A percentile compares a stretch with the other conserved stretches of the same genome.
Evolutionary conservation across 1,284 basidiomycete species (phyloP).

Genomic region (Puccinia novopanici): DNA sequence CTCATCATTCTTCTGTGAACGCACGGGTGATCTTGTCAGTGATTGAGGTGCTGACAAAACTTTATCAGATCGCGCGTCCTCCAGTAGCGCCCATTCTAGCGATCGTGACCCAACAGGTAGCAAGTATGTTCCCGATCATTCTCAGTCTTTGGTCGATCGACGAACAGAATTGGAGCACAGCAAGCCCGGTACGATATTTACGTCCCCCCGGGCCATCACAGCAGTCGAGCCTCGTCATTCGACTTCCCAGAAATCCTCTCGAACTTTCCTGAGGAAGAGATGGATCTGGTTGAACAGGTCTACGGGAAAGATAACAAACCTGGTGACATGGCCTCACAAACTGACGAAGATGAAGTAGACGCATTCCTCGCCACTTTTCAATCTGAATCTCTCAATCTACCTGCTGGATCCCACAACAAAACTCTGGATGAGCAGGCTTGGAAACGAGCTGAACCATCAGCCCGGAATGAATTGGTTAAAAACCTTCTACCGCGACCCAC

Average conservation of each 20-base stretch:
- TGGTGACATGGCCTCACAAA: slow-evolving; percentile 72
- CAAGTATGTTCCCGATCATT: neutral
- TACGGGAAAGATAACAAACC: slow-evolving; percentile 76
- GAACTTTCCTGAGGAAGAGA: slow-evolving; percentile 44
- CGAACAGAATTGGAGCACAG: slow-evolving; percentile 3
- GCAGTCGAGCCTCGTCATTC: slow-evolving; percentile 30
- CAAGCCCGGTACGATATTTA: neutral
- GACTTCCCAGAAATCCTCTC: slow-evolving; percentile 25
- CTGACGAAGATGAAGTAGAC: slow-evolving; percentile 54
- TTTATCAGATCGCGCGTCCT: neutral
- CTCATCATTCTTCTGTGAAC: neutral
- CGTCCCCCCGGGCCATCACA: slow-evolving; percentile 29
- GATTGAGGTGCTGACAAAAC: neutral
- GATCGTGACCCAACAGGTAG: neutral
- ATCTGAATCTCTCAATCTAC: slow-evolving; percentile 31
- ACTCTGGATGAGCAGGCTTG: slow-evolving; percentile 57
- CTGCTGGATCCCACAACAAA: slow-evolving; percentile 52
- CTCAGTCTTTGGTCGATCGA: slow-evolving; percentile 5
- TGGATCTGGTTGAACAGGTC: slow-evolving; percentile 85
- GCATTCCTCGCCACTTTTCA: slow-evolving; percentile 25
- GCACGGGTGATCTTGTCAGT: neutral
- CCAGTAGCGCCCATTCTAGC: slow-evolving; percentile 8
- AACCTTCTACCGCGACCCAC: neutral
- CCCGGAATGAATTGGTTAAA: neutral
- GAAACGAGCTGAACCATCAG: slow-evolving; percentile 49